Conservation (phyloP, 805 yeast species). For the Komagataella mondaviorum region DNA sequence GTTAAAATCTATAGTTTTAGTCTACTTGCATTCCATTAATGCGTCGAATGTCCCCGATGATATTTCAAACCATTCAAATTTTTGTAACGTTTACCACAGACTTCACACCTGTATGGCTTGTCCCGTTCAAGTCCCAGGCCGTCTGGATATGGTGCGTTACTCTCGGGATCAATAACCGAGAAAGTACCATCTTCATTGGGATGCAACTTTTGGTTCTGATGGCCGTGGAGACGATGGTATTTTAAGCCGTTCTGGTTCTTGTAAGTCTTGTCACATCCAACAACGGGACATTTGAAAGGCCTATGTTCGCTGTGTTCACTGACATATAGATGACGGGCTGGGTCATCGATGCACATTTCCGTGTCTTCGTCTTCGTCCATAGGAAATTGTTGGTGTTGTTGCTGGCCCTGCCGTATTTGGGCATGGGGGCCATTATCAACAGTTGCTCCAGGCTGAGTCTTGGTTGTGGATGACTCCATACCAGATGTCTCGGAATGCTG, state of each 20-base stretch:
- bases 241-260: conserved; percentile 96
- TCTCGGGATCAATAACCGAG: conserved; percentile 84
- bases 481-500: not conserved
- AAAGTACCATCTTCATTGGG: conserved; percentile 89
- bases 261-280: conserved; percentile 95
- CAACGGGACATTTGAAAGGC: conserved; percentile 95
- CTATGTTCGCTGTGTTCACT: conserved; percentile 85
- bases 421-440: conserved; percentile 3
- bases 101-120: conserved; percentile 96
- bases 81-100: conserved; percentile 94
- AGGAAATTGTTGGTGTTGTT: conserved; percentile 14
- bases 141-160: conserved; percentile 81
- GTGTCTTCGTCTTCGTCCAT: conserved; percentile 23
- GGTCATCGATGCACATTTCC: conserved; percentile 83
- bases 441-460: conserved; percentile 12
- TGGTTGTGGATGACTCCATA: conserved; percentile 5
- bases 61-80: conserved; percentile 92
- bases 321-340: conserved; percentile 87
- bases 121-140: conserved; percentile 94
- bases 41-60: conserved; percentile 97
- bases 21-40: conserved; percentile 23
- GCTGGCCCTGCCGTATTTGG: conserved; percentile 7
- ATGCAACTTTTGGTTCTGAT: conserved; percentile 85
- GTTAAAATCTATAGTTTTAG: not conserved
- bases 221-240: conserved; percentile 93